A percentile compares a stretch with the other conserved stretches of the same genome.
Conservation (phyloP, 2,329 filamentous ascomycete genomes). For the Hypomyces rosellus region DNA sequence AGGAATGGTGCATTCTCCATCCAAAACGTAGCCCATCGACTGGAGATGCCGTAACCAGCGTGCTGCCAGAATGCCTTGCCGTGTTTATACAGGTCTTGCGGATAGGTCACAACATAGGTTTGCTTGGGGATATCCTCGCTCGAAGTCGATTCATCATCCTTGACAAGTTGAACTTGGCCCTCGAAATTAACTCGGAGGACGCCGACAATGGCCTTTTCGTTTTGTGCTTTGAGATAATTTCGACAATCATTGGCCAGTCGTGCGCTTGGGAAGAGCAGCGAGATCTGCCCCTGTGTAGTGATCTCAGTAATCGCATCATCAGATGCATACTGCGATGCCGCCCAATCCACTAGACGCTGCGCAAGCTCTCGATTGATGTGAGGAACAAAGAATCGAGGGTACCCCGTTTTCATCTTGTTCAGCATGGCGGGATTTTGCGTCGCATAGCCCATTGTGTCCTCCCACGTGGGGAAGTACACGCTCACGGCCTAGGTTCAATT, state of each 20-base stretch:
- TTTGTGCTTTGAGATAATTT: constrained; percentile 13
- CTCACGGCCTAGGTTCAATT: constrained; percentile 19
- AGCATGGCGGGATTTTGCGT: constrained; percentile 17
- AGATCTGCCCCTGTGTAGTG: neutral
- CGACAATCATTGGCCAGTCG: constrained; percentile 14
- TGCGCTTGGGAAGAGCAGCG: constrained; percentile 14
- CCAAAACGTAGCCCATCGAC: constrained; percentile 21
- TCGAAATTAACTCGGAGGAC: constrained; percentile 13
- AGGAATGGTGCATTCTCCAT: constrained; percentile 18
- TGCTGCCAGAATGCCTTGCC: constrained; percentile 26
- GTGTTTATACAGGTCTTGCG: constrained; percentile 12
- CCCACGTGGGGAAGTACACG: constrained; percentile 25
- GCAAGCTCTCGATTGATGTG: constrained; percentile 17
- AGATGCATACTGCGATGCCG: neutral
- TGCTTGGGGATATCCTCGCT: neutral
- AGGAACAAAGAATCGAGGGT: constrained; percentile 24
- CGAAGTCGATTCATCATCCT: neutral
- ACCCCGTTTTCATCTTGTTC: constrained; percentile 19
- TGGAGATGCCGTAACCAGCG: constrained; percentile 24
- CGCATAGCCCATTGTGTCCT: constrained; percentile 20
- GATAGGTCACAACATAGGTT: constrained; percentile 16
- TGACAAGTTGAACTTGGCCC: constrained; percentile 5
- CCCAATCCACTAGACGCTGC: constrained; percentile 15
- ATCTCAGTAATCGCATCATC: neutral
- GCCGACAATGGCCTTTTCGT: neutral